Evolutionary conservation across 2,329 filamentous ascomycete species (phyloP).

Genomic region (Exophiala sideris): DNA sequence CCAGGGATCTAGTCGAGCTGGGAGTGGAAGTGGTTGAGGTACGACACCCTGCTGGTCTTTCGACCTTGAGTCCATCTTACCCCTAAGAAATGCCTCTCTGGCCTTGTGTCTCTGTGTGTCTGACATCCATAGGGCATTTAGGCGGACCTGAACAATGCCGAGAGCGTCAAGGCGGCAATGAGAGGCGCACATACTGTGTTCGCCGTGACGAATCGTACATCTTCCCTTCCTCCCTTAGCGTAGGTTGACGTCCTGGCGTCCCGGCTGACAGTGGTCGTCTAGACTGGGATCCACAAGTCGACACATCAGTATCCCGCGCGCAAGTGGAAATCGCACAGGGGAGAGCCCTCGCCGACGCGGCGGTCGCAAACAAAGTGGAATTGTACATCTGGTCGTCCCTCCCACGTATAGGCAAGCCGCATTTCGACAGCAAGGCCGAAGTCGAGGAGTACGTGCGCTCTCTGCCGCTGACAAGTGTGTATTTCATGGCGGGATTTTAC

Average conservation of each 20-base stretch:
- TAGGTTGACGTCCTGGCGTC: background rate
- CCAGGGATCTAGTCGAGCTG: conserved; percentile 27
- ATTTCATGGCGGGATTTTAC: conserved; percentile 41
- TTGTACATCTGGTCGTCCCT: background rate
- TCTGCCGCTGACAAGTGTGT: conserved; percentile 35
- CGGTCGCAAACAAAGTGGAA: conserved; percentile 33
- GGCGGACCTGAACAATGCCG: conserved; percentile 40
- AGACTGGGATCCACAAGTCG: no score
- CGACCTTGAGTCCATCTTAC: background rate
- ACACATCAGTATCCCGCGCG: background rate
- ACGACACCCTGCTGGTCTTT: background rate
- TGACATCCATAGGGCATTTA: conserved; percentile 14
- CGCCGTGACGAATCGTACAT: conserved; percentile 41
- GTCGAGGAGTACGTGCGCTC: conserved; percentile 38
- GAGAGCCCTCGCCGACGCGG: conserved; percentile 37
- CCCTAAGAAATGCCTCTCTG: no score
- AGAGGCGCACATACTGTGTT: conserved; percentile 48
- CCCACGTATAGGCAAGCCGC: conserved; percentile 8
- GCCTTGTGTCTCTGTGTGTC: no score
- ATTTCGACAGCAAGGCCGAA: conserved; percentile 43
- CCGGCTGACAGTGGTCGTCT: no score
- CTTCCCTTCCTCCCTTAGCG: background rate
- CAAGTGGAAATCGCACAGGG: conserved; percentile 28
- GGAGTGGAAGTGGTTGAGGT: conserved; percentile 34
- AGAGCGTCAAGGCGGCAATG: conserved; percentile 42